A percentile compares a stretch with the other conserved stretches of the same genome.
Evolutionary conservation across 495 filamentous ascomycete species (phyloP).

Genomic region (Aspergillus leporis): DNA sequence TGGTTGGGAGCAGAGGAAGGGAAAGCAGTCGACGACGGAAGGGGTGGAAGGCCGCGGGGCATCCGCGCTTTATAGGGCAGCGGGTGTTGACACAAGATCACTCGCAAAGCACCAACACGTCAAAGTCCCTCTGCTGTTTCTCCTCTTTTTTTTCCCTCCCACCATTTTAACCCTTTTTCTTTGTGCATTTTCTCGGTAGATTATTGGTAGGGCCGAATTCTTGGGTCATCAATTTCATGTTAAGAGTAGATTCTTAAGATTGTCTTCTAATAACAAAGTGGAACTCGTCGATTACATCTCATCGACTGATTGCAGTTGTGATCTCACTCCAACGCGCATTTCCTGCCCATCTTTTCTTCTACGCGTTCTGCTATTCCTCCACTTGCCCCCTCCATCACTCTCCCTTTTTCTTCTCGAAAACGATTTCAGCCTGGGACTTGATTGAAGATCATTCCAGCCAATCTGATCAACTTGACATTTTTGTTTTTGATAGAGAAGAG

Average conservation of each 20-base stretch:
- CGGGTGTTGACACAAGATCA: constrained; percentile 50
- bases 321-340: background rate
- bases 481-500: too few relatives aligned
- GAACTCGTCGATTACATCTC: background rate
- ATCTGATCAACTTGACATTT: too few relatives aligned
- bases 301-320: background rate
- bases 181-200: constrained; percentile 5
- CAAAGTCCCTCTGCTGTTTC: constrained; percentile 16
- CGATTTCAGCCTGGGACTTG: background rate
- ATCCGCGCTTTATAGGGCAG: constrained; percentile 53
- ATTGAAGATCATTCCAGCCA: background rate
- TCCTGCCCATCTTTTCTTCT: background rate
- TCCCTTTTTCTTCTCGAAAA: background rate
- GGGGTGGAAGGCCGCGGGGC: constrained; percentile 49
- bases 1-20: constrained; percentile 33
- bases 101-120: constrained; percentile 29
- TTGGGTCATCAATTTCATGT: background rate
- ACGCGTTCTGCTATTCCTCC: background rate
- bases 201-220: constrained; percentile 3
- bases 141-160: constrained; percentile 14
- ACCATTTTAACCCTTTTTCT: constrained; percentile 17
- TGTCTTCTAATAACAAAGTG: background rate
- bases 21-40: constrained; percentile 34
- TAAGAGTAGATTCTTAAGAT: background rate
- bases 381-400: constrained; percentile 1